Evolutionary conservation across 345 rosid species (phyloP).

Genomic region (Eucalyptus fibrosa): DNA sequence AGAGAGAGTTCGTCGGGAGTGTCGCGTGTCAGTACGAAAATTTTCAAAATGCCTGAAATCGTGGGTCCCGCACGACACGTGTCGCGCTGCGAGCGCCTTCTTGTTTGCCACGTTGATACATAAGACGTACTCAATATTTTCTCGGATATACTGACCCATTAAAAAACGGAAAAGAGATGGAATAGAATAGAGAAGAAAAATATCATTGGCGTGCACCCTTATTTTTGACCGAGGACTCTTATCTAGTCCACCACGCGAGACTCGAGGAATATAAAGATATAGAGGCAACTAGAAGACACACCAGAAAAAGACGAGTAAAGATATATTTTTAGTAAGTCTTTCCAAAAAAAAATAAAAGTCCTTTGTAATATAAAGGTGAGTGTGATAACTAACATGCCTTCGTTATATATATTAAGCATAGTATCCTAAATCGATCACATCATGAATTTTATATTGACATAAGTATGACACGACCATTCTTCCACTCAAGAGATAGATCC

Average conservation of each 20-base stretch:
- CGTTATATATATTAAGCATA: neutral
- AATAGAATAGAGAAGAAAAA: neutral
- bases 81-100: too few relatives aligned
- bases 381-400: neutral
- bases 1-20: too few relatives aligned
- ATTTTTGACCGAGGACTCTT: neutral
- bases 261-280: too few relatives aligned
- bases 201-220: neutral
- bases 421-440: neutral
- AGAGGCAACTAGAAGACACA: neutral
- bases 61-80: too few relatives aligned
- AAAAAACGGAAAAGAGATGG: neutral
- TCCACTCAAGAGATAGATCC: fast-evolving
- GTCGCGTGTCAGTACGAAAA: too few relatives aligned
- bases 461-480: too few relatives aligned
- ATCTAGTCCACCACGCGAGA: neutral
- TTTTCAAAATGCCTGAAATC: too few relatives aligned
- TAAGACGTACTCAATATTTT: too few relatives aligned
- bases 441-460: too few relatives aligned
- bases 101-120: too few relatives aligned
- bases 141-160: neutral
- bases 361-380: neutral
- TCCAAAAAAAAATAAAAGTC: neutral
- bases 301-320: neutral
- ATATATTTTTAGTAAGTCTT: neutral